phyloP scores from a whole-genome alignment of 2,329 filamentous ascomycete genomes.

The Metarhizium humberi region DNA sequence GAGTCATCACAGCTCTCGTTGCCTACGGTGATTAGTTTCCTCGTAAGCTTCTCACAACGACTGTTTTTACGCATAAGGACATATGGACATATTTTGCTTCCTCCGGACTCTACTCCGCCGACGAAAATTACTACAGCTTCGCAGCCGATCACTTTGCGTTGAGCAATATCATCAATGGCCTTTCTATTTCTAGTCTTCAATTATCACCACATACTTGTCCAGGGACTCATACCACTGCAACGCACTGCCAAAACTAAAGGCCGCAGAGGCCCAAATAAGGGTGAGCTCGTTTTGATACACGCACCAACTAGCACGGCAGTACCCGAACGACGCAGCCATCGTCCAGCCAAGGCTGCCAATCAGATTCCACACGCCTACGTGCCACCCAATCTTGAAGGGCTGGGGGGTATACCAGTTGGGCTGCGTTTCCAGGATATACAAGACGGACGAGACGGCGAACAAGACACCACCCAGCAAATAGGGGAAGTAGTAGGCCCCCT shows the following conservation, averaged over 20 bases:
- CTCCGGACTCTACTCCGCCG: no score
- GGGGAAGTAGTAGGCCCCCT: slow-evolving; percentile 47
- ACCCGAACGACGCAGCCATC: slow-evolving; percentile 45
- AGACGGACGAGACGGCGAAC: slow-evolving; percentile 45
- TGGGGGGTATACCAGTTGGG: slow-evolving; percentile 51
- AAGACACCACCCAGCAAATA: slow-evolving; percentile 53
- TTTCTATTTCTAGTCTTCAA: neutral
- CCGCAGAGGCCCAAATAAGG: slow-evolving; percentile 14
- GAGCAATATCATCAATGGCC: no score
- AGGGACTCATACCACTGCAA: slow-evolving; percentile 15
- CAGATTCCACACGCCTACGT: slow-evolving; percentile 55
- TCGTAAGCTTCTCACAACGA: no score
- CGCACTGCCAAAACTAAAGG: slow-evolving; percentile 11
- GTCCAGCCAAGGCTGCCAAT: slow-evolving; percentile 54
- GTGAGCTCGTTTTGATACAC: slow-evolving; percentile 33
- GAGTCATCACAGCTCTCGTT: no score
- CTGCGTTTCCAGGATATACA: slow-evolving; percentile 60
- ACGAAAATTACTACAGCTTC: no score
- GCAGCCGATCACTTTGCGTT: neutral
- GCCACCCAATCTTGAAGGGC: slow-evolving; percentile 48
- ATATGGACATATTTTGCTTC: no score
- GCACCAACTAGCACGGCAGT: slow-evolving; percentile 23
- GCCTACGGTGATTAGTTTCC: no score
- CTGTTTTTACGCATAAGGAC: no score
- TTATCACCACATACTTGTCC: slow-evolving; percentile 10